These are phyloP conservation scores for Vaccinium myrtillus DNA, from an alignment of 148 eudicot genomes.

Conservation along the genomic window DNA sequence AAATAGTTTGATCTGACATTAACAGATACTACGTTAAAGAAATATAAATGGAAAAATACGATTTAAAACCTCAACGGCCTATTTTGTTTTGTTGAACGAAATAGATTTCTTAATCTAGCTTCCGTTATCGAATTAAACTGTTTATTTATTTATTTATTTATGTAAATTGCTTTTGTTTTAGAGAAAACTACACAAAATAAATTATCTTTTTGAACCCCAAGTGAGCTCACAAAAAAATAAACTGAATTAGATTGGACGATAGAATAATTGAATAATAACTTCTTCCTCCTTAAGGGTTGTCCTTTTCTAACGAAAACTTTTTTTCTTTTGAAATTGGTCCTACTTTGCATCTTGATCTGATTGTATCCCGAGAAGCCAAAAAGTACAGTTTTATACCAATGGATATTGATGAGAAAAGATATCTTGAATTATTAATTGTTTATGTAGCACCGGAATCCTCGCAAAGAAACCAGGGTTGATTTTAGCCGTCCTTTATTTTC, in stretches of 20 bases:
- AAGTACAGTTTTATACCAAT: background rate
- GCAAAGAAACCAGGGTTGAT: slow-evolving; percentile 1
- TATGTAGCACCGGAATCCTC: background rate
- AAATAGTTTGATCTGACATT: background rate
- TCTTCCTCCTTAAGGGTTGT: background rate
- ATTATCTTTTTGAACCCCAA: background rate
- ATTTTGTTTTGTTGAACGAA: background rate
- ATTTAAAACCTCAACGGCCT: background rate
- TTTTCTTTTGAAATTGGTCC: too few species aligned
- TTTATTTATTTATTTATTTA: too few species aligned
- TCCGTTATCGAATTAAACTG: background rate
- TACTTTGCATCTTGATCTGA: too few species aligned
- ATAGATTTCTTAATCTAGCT: background rate
- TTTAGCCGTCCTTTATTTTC: background rate
- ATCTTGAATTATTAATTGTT: background rate
- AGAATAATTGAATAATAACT: background rate
- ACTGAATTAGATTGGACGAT: background rate
- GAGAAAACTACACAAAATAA: background rate
- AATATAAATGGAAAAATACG: background rate
- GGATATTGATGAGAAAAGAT: background rate
- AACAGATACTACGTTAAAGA: background rate
- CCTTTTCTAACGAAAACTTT: background rate
- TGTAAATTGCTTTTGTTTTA: background rate
- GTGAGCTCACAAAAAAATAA: background rate
- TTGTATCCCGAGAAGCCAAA: too few species aligned